phyloP scores from a whole-genome alignment of 257 asterid species.

The Nicotiana otophora region DNA sequence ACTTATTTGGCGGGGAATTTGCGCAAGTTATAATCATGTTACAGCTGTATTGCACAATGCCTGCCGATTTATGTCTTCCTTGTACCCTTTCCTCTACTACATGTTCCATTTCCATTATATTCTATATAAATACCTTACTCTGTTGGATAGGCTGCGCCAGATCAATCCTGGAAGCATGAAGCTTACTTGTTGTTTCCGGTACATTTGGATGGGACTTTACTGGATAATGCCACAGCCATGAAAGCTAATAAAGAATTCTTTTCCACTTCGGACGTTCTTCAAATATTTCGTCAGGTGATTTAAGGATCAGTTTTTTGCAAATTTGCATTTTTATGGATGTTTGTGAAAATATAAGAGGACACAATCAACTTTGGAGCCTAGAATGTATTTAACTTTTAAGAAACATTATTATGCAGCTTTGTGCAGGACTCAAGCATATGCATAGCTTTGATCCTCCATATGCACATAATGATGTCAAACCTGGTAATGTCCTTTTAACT shows the following conservation, averaged over 20 bases:
- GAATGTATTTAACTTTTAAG: neutral
- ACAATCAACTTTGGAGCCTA: constrained; percentile 16
- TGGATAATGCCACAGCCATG: constrained; percentile 69
- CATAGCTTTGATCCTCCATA: constrained; percentile 88
- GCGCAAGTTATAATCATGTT: neutral
- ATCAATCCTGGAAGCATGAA: constrained; percentile 93
- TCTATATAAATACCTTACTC: constrained; percentile 19
- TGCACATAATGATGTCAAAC: constrained; percentile 96
- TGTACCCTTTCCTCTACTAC: neutral
- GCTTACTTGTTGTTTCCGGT: constrained; percentile 93
- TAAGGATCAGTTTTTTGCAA: neutral
- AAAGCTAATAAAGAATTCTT: constrained; percentile 78
- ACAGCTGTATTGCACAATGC: neutral
- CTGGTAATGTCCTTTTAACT: constrained; percentile 88
- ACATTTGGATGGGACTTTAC: constrained; percentile 89
- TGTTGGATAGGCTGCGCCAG: constrained; percentile 60
- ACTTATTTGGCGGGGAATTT: neutral
- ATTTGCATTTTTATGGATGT: neutral
- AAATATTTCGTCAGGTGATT: constrained; percentile 84
- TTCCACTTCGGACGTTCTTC: constrained; percentile 87
- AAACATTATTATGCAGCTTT: constrained; percentile 64
- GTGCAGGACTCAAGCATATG: constrained; percentile 98
- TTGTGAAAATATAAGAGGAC: neutral
- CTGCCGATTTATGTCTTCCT: neutral
- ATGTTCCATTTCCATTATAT: constrained; percentile 9